Conservation (phyloP, 495 filamentous ascomycete genomes). For the Tricharina praecox region DNA sequence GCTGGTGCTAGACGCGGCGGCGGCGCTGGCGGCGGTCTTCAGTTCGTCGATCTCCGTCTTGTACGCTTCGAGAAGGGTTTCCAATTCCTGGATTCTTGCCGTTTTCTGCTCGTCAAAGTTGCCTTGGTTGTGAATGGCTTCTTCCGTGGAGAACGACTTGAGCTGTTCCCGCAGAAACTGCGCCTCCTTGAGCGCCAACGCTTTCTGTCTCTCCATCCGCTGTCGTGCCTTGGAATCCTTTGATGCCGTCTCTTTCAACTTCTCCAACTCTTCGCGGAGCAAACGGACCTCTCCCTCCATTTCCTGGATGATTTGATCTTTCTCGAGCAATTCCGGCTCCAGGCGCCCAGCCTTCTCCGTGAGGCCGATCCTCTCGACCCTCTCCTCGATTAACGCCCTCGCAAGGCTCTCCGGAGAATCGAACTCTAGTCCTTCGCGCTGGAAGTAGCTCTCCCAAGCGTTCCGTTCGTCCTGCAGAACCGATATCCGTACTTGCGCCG, state of each 20-base stretch:
- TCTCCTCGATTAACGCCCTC: slow-evolving; percentile 61
- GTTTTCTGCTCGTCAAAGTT: slow-evolving; percentile 59
- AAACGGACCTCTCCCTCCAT: slow-evolving; percentile 51
- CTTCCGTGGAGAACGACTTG: slow-evolving; percentile 79
- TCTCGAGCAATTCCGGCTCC: slow-evolving; percentile 63
- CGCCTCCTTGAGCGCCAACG: slow-evolving; percentile 74
- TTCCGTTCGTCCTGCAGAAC: slow-evolving; percentile 72
- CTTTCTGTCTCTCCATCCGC: slow-evolving; percentile 59
- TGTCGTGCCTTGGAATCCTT: slow-evolving; percentile 46
- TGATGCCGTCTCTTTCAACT: slow-evolving; percentile 36
- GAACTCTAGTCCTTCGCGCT: slow-evolving; percentile 57
- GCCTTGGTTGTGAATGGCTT: slow-evolving; percentile 64
- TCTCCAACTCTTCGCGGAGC: slow-evolving; percentile 52
- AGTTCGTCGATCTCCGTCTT: slow-evolving; percentile 62
- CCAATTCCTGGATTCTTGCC: slow-evolving; percentile 61
- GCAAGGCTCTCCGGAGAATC: slow-evolving; percentile 80
- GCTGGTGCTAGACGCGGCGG: slow-evolving; percentile 47
- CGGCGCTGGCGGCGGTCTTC: slow-evolving; percentile 54
- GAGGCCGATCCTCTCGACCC: slow-evolving; percentile 58
- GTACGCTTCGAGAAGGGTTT: slow-evolving; percentile 73
- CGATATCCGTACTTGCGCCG: slow-evolving; percentile 64
- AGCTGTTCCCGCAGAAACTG: slow-evolving; percentile 85
- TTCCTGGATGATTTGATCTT: slow-evolving; percentile 55
- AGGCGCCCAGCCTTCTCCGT: slow-evolving; percentile 59
- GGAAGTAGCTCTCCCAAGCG: slow-evolving; percentile 74